Evolutionary conservation across 169 alveolate species (phyloP).

Genomic region (Eimeria brunetti): DNA sequence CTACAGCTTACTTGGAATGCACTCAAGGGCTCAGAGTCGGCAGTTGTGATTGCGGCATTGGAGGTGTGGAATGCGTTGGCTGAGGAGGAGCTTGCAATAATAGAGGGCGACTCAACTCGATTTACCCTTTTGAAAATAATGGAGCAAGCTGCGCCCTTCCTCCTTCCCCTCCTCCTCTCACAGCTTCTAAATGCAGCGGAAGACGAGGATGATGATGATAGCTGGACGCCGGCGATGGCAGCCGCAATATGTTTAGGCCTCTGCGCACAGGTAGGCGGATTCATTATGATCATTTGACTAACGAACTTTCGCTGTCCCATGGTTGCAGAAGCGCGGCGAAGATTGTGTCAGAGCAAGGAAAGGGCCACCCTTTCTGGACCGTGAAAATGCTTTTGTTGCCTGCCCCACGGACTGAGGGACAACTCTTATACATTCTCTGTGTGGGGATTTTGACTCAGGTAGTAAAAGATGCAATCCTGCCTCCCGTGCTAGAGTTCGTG

Average conservation of each 20-base stretch:
- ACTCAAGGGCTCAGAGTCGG: conserved; percentile 58
- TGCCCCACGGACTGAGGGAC: neutral
- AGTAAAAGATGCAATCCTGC: conserved; percentile 92
- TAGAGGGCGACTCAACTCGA: conserved; percentile 54
- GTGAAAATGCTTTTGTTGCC: neutral
- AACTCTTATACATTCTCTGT: neutral
- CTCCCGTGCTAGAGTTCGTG: conserved; percentile 92
- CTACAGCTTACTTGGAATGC: conserved; percentile 77
- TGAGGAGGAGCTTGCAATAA: conserved; percentile 75
- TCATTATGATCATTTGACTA: conserved; percentile 89
- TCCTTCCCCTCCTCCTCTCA: conserved; percentile 80
- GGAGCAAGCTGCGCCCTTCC: conserved; percentile 80
- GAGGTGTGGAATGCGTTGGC: conserved; percentile 81
- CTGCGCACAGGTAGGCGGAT: conserved; percentile 92
- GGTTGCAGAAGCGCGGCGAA: neutral
- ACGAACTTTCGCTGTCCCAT: conserved; percentile 87
- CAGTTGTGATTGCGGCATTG: conserved; percentile 81
- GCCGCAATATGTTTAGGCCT: conserved; percentile 94
- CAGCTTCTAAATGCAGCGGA: conserved; percentile 73
- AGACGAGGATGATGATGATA: conserved; percentile 85
- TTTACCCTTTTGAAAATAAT: conserved; percentile 47
- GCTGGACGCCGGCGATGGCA: conserved; percentile 96
- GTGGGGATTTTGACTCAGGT: conserved; percentile 85
- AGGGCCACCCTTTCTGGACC: neutral
- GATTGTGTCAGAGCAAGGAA: neutral